phyloP scores from a whole-genome alignment of 768 basidiomycete species.

The Filobasidium floriforme region DNA sequence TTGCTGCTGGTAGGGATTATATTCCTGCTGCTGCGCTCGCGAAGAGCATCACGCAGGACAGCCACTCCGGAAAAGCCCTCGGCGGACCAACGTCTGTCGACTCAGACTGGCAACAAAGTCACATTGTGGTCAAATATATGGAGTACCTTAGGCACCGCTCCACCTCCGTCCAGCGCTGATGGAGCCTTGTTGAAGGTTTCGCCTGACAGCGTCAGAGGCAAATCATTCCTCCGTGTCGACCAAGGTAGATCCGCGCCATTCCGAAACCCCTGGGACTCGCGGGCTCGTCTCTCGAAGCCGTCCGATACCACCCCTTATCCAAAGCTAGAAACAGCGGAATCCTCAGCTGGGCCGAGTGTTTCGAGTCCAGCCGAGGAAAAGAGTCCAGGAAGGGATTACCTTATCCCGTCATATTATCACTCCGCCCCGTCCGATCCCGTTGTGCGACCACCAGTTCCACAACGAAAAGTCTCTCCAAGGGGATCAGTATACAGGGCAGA shows the following conservation, averaged over 20 bases:
- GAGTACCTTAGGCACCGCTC: not conserved
- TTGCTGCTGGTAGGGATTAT: too few relatives aligned
- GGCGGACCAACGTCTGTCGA: not conserved
- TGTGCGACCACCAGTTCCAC: too few relatives aligned
- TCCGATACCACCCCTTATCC: not conserved
- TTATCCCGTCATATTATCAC: too few relatives aligned
- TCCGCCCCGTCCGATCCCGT: too few relatives aligned
- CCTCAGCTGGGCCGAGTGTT: too few relatives aligned
- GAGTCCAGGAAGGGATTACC: too few relatives aligned
- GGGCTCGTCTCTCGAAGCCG: not conserved
- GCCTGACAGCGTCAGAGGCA: not conserved
- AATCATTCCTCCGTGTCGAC: not conserved
- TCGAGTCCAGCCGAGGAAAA: too few relatives aligned
- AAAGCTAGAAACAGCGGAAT: not conserved
- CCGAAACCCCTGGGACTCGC: not conserved
- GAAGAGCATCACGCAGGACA: too few relatives aligned
- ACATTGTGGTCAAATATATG: not conserved
- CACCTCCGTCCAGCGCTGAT: not conserved
- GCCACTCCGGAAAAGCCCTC: too few relatives aligned
- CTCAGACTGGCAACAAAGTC: not conserved
- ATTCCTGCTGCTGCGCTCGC: too few relatives aligned
- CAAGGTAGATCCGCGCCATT: not conserved
- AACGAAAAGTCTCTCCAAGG: too few relatives aligned
- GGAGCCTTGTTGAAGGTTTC: not conserved
- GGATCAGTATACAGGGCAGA: too few relatives aligned